phyloP scores from a whole-genome alignment of 2,329 filamentous ascomycete genomes.

The Alternaria incomplexa region DNA sequence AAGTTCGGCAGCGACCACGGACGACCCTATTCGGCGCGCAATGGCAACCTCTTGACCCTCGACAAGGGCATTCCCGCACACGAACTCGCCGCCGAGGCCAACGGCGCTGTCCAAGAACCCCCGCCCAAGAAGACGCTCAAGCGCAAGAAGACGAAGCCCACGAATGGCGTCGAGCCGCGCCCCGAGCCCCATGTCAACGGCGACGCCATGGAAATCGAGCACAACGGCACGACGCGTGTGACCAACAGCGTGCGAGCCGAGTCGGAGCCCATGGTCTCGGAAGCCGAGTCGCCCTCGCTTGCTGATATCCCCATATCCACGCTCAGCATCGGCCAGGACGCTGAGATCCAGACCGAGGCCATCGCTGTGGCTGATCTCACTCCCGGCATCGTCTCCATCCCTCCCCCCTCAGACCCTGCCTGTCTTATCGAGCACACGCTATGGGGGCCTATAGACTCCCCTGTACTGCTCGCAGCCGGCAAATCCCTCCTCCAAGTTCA shows the following conservation, averaged over 20 bases:
- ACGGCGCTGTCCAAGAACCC: slow-evolving; percentile 40
- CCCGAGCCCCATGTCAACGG: slow-evolving; percentile 50
- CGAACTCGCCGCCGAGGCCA: slow-evolving; percentile 41
- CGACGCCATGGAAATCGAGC: slow-evolving; percentile 56
- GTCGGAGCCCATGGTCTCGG: slow-evolving; percentile 44
- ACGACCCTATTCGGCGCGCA: slow-evolving; percentile 46
- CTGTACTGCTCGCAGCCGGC: slow-evolving; percentile 44
- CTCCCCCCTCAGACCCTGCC: slow-evolving; percentile 27
- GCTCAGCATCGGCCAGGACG: slow-evolving; percentile 47
- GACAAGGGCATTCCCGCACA: slow-evolving; percentile 46
- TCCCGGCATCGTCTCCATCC: slow-evolving; percentile 38
- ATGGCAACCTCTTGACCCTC: slow-evolving; percentile 44
- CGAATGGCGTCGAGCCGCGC: slow-evolving; percentile 41
- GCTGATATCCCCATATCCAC: slow-evolving; percentile 49
- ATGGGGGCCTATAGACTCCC: slow-evolving; percentile 41
- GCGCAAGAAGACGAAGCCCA: slow-evolving; percentile 42
- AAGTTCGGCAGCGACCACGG: slow-evolving; percentile 49
- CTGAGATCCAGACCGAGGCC: slow-evolving; percentile 46
- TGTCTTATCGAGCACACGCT: slow-evolving; percentile 42
- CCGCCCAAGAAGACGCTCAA: slow-evolving; percentile 42
- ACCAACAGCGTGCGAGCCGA: slow-evolving; percentile 42
- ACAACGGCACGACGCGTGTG: slow-evolving; percentile 37
- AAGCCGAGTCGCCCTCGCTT: slow-evolving; percentile 47
- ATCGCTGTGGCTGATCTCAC: slow-evolving; percentile 40
- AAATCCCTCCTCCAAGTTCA: slow-evolving; percentile 45